Evolutionary conservation across 2,329 filamentous ascomycete genomes (phyloP).

Genomic region (Ascocoryne sarcoides): DNA sequence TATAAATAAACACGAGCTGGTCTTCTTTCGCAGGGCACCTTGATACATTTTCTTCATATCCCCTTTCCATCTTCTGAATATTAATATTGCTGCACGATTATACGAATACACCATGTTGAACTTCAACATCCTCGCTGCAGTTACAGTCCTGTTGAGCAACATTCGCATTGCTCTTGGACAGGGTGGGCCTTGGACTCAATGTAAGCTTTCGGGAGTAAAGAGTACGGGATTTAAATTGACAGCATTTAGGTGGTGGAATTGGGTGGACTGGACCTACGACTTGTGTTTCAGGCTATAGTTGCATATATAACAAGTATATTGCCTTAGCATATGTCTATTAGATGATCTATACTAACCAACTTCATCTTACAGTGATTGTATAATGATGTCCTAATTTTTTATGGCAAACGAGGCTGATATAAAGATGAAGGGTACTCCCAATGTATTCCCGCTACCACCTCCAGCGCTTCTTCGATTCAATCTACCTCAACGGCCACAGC

Average conservation of each 20-base stretch:
- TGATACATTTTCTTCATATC: too few species aligned
- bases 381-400: background rate
- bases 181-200: constrained; percentile 14
- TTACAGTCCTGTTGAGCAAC: constrained; percentile 13
- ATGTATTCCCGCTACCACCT: constrained; percentile 19
- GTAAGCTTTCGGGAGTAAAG: constrained; percentile 9
- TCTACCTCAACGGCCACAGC: background rate
- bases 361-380: background rate
- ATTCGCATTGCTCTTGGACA: constrained; percentile 14
- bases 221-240: background rate
- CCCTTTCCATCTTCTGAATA: too few species aligned
- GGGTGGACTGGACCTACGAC: constrained; percentile 21
- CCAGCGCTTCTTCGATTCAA: background rate
- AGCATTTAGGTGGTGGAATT: constrained; percentile 20
- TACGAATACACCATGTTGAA: constrained; percentile 15
- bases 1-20: too few species aligned
- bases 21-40: too few species aligned
- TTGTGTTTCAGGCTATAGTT: constrained; percentile 24
- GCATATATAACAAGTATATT: constrained; percentile 8
- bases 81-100: too few species aligned
- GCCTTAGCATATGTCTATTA: background rate
- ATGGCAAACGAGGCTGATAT: background rate
- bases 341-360: background rate
- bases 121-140: constrained; percentile 13
- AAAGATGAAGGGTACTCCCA: constrained; percentile 23